Percentiles rank a stretch among this genome's conserved stretches.
Conservation (phyloP, 1,284 basidiomycete species). For the Mycosarcoma maydis region DNA sequence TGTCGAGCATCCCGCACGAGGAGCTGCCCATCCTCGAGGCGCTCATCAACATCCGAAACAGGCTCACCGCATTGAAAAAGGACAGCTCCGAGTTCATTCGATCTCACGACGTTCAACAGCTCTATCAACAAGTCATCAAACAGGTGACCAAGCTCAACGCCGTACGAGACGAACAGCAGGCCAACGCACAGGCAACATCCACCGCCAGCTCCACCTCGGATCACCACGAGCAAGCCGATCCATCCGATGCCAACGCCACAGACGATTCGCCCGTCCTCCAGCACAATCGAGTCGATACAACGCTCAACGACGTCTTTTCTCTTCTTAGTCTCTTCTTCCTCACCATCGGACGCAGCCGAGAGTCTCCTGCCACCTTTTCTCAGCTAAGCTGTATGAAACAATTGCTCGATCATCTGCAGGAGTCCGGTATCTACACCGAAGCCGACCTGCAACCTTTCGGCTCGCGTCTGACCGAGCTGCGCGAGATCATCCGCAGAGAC, state of each 20-base stretch:
- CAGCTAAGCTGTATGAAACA: constrained; percentile 67
- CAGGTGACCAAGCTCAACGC: constrained; percentile 94
- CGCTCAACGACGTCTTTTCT: constrained; percentile 65
- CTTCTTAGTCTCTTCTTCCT: constrained; percentile 66
- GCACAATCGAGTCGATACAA: constrained; percentile 65
- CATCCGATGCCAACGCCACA: constrained; percentile 12
- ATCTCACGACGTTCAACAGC: constrained; percentile 87
- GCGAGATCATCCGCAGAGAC: constrained; percentile 63
- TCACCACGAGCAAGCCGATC: constrained; percentile 29
- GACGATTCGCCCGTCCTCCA: constrained; percentile 46
- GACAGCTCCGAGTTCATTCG: constrained; percentile 88
- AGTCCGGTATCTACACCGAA: constrained; percentile 66
- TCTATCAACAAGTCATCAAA: constrained; percentile 93
- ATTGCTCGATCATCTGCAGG: constrained; percentile 64
- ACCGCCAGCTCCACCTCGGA: constrained; percentile 40
- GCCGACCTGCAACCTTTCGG: constrained; percentile 63
- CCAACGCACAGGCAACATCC: constrained; percentile 32
- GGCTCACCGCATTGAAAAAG: constrained; percentile 82
- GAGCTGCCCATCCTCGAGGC: constrained; percentile 93
- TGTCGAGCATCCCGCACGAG: constrained; percentile 68
- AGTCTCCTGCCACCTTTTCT: constrained; percentile 63
- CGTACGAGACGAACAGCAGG: constrained; percentile 75
- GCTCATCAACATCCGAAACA: constrained; percentile 93
- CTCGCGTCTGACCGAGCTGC: constrained; percentile 58
- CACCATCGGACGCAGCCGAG: constrained; percentile 64